Conservation (phyloP, 2,329 filamentous ascomycete genomes). For the Alternaria triticina region DNA sequence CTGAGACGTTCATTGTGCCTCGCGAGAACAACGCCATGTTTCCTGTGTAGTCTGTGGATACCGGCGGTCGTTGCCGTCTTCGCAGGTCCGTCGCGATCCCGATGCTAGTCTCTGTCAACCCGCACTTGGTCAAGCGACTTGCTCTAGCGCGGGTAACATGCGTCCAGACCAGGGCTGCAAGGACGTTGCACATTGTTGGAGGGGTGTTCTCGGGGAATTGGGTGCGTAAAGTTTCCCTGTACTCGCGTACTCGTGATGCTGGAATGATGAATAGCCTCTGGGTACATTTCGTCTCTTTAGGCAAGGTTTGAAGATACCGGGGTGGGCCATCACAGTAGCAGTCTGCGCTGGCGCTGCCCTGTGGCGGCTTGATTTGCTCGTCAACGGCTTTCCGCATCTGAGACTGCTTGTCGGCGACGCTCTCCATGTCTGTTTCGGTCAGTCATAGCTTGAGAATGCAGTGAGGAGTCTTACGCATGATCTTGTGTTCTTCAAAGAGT, state of each 20-base stretch:
- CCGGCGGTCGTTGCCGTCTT: slow-evolving; percentile 31
- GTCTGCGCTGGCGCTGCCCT: slow-evolving; percentile 22
- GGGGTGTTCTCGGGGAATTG: slow-evolving; percentile 24
- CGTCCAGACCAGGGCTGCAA: slow-evolving; percentile 45
- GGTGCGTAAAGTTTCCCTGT: slow-evolving; percentile 31
- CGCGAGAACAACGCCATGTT: slow-evolving; percentile 43
- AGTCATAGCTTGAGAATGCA: slow-evolving; percentile 10
- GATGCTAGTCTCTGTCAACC: slow-evolving; percentile 30
- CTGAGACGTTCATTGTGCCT: slow-evolving; percentile 32
- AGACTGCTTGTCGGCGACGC: slow-evolving; percentile 32
- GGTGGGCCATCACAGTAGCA: slow-evolving; percentile 37
- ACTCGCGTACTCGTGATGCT: slow-evolving; percentile 33
- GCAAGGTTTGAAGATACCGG: slow-evolving; percentile 35
- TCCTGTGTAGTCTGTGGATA: slow-evolving; percentile 36
- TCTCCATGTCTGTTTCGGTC: slow-evolving; percentile 22
- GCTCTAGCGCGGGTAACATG: slow-evolving; percentile 43
- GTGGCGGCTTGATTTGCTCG: slow-evolving; percentile 16
- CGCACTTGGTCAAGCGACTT: slow-evolving; percentile 21
- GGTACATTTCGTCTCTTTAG: slow-evolving; percentile 31
- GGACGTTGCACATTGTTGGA: slow-evolving; percentile 40
- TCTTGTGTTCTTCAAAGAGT: slow-evolving; percentile 9
- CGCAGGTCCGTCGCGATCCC: slow-evolving; percentile 42
- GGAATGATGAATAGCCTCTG: slow-evolving; percentile 38
- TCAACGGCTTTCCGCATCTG: slow-evolving; percentile 31
- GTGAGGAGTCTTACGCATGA: slow-evolving; percentile 15